Percentiles rank a stretch among this genome's conserved stretches.
Evolutionary conservation across 805 yeast genomes (phyloP).

Genomic region (Yarrowia sp.): DNA sequence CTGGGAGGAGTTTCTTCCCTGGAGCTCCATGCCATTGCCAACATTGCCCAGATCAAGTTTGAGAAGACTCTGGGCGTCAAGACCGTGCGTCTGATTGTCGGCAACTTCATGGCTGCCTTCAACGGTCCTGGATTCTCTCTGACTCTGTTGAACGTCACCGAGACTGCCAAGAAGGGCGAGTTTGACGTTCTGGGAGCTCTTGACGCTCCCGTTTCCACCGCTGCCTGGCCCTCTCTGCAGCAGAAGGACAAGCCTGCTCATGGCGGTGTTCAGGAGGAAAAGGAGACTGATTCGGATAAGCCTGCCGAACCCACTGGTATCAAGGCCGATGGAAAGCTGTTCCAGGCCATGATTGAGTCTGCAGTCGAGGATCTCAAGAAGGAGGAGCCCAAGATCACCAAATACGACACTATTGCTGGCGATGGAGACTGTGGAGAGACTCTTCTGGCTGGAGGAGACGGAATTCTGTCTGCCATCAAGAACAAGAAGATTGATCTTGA

Average conservation of each 20-base stretch:
- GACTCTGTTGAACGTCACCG: constrained; percentile 74
- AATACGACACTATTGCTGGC: constrained; percentile 87
- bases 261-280: constrained; percentile 42
- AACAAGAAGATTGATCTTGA: constrained; percentile 45
- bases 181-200: constrained; percentile 59
- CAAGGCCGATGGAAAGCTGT: constrained; percentile 48
- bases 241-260: constrained; percentile 34
- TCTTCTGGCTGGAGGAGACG: constrained; percentile 79
- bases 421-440: constrained; percentile 99
- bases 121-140: constrained; percentile 92
- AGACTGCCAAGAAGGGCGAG: constrained; percentile 54
- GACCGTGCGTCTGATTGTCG: constrained; percentile 75
- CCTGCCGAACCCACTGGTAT: constrained; percentile 47
- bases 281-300: constrained; percentile 45
- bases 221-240: constrained; percentile 66
- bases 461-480: constrained; percentile 63
- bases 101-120: constrained; percentile 86
- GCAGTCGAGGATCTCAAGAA: constrained; percentile 53
- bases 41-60: constrained; percentile 62
- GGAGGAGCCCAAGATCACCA: constrained; percentile 84
- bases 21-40: constrained; percentile 75
- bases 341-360: constrained; percentile 40
- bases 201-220: constrained; percentile 77
- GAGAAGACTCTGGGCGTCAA: constrained; percentile 59
- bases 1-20: constrained; percentile 88